phyloP scores from a whole-genome alignment of 495 filamentous ascomycete species.

The Neurospora tetrasperma region DNA sequence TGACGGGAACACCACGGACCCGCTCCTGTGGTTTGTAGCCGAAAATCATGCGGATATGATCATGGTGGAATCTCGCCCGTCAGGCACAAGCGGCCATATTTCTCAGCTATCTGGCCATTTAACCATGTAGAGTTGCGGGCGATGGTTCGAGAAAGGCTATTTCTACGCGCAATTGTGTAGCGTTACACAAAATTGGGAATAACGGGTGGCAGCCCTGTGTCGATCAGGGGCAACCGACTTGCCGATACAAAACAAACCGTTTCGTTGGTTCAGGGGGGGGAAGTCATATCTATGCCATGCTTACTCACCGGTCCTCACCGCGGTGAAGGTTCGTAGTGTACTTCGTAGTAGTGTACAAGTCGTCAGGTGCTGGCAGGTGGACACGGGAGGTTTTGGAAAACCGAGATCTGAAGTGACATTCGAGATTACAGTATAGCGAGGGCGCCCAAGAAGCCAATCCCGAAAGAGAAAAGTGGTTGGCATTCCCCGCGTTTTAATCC shows the following conservation, averaged over 20 bases:
- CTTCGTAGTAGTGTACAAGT: too few relatives aligned
- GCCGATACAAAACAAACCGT: background rate
- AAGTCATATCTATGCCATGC: background rate
- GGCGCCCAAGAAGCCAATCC: background rate
- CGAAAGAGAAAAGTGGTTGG: background rate
- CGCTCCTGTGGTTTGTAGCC: background rate
- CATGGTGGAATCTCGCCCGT: background rate
- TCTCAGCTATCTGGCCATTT: background rate
- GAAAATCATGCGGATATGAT: background rate
- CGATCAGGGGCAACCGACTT: background rate
- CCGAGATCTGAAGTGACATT: background rate
- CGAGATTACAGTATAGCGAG: background rate
- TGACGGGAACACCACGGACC: background rate
- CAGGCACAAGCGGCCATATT: background rate
- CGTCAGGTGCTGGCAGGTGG: background rate
- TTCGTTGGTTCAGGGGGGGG: background rate
- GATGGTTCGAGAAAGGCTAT: background rate
- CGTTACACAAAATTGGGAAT: background rate
- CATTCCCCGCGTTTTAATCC: background rate
- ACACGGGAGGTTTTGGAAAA: too few relatives aligned
- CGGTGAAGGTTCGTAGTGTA: background rate
- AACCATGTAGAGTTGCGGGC: background rate
- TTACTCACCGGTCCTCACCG: background rate
- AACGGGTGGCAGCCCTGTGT: background rate
- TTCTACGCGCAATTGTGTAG: background rate